A percentile compares a stretch with the other conserved stretches of the same genome.
These are phyloP conservation scores for Penicillium pulvis DNA, from an alignment of 495 filamentous ascomycete species.

Conservation along the genomic window DNA sequence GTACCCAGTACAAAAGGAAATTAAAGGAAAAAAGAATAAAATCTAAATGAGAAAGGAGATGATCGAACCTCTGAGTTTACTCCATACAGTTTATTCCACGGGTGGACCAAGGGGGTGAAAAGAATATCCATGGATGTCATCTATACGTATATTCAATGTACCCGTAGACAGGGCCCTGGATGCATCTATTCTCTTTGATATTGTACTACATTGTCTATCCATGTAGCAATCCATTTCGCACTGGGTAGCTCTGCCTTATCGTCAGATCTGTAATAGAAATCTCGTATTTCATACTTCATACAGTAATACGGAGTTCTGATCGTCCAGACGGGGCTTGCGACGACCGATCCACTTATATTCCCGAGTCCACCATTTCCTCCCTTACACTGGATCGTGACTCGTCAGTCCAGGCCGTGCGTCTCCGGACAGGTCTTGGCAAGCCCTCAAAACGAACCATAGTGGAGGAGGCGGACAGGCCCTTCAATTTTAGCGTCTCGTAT, in stretches of 20 bases:
- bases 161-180: neutral
- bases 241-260: too few relatives aligned
- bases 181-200: neutral
- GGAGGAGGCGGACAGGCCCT: neutral
- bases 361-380: conserved; percentile 18
- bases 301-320: neutral
- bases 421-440: conserved; percentile 4
- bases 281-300: neutral
- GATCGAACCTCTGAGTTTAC: too few relatives aligned
- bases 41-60: neutral
- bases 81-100: conserved; percentile 12
- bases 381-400: conserved; percentile 1
- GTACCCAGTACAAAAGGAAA: neutral
- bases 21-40: conserved; percentile 3
- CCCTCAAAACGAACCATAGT: neutral
- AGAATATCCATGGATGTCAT: neutral
- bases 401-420: conserved; percentile 2
- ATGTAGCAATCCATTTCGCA: too few relatives aligned
- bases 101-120: neutral
- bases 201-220: neutral
- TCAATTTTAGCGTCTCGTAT: neutral
- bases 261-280: too few relatives aligned
- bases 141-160: neutral
- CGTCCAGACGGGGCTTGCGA: conserved; percentile 20
- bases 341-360: conserved; percentile 26